These are phyloP conservation scores for Pyrenula aspistea DNA, from an alignment of 495 filamentous ascomycete species.

Conservation along the genomic window DNA sequence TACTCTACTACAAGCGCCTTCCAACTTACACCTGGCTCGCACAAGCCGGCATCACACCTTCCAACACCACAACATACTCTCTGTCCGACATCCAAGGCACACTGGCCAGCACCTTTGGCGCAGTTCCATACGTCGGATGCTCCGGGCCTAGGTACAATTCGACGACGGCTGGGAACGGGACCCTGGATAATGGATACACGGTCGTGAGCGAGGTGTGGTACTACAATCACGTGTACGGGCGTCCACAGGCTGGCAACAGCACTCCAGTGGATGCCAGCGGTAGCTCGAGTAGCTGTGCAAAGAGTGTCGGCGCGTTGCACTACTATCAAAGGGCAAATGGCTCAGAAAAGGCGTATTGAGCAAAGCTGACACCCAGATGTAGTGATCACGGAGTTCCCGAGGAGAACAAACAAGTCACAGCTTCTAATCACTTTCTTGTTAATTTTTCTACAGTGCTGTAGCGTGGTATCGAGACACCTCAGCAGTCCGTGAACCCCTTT, in stretches of 20 bases:
- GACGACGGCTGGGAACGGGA: conserved; percentile 29
- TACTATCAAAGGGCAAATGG: conserved; percentile 1
- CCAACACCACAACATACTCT: conserved; percentile 29
- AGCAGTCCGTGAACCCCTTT: no score
- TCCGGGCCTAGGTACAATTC: conserved; percentile 31
- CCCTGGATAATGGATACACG: conserved; percentile 30
- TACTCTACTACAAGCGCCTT: neutral
- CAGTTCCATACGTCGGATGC: conserved; percentile 34
- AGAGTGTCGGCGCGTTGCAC: neutral
- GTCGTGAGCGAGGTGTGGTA: conserved; percentile 37
- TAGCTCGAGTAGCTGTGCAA: conserved; percentile 15
- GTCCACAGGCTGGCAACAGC: conserved; percentile 27
- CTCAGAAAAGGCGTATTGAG: no score
- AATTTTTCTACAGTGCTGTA: no score
- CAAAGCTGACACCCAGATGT: no score
- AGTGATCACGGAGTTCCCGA: no score
- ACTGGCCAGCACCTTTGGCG: conserved; percentile 21
- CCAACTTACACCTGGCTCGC: conserved; percentile 18
- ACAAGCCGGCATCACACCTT: conserved; percentile 36
- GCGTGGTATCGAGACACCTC: no score
- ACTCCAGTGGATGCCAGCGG: conserved; percentile 25
- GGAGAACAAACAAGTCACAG: no score
- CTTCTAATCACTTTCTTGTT: no score
- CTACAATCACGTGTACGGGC: conserved; percentile 31
- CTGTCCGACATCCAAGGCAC: conserved; percentile 24